These are phyloP conservation scores for Mrakia hoshinonis DNA, from an alignment of 768 basidiomycete species.

Conservation along the genomic window DNA sequence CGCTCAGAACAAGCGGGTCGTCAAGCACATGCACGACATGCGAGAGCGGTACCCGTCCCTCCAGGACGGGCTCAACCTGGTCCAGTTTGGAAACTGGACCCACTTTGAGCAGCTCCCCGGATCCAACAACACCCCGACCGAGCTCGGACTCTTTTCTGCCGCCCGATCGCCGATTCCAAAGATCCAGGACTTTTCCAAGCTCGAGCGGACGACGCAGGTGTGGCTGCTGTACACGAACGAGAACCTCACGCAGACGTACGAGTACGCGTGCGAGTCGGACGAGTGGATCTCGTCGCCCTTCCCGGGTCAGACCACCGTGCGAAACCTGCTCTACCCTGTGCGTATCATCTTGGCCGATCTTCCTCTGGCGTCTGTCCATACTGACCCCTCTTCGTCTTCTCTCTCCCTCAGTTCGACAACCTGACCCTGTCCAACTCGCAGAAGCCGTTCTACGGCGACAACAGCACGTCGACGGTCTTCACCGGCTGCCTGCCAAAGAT, in stretches of 20 bases:
- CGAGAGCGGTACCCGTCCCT: constrained; percentile 61
- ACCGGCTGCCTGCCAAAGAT: constrained; percentile 64
- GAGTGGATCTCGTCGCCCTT: constrained; percentile 76
- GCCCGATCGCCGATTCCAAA: constrained; percentile 55
- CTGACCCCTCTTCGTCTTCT: neutral
- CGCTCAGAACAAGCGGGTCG: constrained; percentile 61
- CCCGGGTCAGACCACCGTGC: constrained; percentile 52
- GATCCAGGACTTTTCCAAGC: constrained; percentile 47
- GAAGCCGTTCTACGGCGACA: constrained; percentile 55
- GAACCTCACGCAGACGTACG: constrained; percentile 60
- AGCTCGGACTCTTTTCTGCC: constrained; percentile 81
- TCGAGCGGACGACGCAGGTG: constrained; percentile 53
- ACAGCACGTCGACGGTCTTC: constrained; percentile 54
- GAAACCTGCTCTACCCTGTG: constrained; percentile 65
- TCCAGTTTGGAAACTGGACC: constrained; percentile 78
- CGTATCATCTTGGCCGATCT: neutral
- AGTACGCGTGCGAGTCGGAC: constrained; percentile 50
- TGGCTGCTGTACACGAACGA: constrained; percentile 83
- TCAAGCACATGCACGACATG: constrained; percentile 63
- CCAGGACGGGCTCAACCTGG: constrained; percentile 80
- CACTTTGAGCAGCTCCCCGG: constrained; percentile 67
- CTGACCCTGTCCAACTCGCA: constrained; percentile 60
- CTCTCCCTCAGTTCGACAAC: constrained; percentile 52
- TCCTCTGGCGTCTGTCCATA: neutral
- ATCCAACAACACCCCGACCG: constrained; percentile 68